phyloP scores from a whole-genome alignment of 495 filamentous ascomycete genomes.

The Barbatosphaeria neglecta region DNA sequence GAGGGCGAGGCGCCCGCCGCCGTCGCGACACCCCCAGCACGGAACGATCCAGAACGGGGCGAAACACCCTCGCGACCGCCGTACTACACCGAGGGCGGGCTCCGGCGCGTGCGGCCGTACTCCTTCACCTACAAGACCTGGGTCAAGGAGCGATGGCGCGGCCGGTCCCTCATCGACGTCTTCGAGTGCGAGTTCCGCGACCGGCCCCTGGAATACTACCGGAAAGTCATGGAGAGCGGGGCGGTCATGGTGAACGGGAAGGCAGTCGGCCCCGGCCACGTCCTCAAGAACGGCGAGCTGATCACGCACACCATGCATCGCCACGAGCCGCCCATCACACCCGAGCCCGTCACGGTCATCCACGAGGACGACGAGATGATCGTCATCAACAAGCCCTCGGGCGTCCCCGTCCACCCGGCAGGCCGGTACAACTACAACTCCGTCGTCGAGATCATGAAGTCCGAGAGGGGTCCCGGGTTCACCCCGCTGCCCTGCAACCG shows the following conservation, averaged over 20 bases:
- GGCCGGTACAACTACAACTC: constrained; percentile 94
- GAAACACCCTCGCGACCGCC: constrained; percentile 6
- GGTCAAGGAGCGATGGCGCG: constrained; percentile 84
- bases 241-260: constrained; percentile 64
- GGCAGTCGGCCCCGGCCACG: constrained; percentile 34
- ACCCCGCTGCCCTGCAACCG: constrained; percentile 78
- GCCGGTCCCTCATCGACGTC: constrained; percentile 61
- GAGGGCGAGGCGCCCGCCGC: background rate
- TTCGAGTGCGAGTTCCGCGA: constrained; percentile 82
- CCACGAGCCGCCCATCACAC: constrained; percentile 86
- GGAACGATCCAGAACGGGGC: background rate
- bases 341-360: constrained; percentile 65
- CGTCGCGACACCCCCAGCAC: background rate
- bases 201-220: constrained; percentile 75
- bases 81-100: constrained; percentile 68
- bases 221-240: constrained; percentile 68
- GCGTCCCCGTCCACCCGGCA: constrained; percentile 87
- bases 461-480: constrained; percentile 57
- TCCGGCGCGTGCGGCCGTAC: constrained; percentile 78
- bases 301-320: constrained; percentile 91
- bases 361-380: constrained; percentile 87
- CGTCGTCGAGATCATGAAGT: constrained; percentile 82
- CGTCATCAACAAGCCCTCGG: constrained; percentile 92
- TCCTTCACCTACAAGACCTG: constrained; percentile 90
- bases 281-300: constrained; percentile 49